phyloP scores from a whole-genome alignment of 306 rosid species.

The Gastrolobium bilobum region DNA sequence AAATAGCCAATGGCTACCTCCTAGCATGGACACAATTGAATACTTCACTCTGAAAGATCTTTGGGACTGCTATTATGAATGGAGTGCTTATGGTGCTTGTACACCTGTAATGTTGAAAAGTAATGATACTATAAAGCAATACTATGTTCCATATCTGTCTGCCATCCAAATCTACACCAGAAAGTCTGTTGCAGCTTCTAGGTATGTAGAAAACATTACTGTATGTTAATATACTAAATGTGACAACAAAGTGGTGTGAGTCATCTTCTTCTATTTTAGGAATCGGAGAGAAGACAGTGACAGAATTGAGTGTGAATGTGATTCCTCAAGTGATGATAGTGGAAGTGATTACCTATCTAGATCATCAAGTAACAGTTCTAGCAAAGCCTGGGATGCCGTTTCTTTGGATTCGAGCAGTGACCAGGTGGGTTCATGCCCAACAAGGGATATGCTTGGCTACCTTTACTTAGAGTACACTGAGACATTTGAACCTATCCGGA shows the following conservation, averaged over 20 bases:
- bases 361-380: constrained; percentile 72
- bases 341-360: constrained; percentile 68
- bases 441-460: constrained; percentile 61
- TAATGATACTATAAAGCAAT: constrained; percentile 61
- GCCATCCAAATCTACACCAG: constrained; percentile 69
- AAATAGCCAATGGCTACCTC: constrained; percentile 64
- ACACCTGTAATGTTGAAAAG: constrained; percentile 58
- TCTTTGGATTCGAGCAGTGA: constrained; percentile 71
- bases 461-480: constrained; percentile 70
- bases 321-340: constrained; percentile 75
- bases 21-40: constrained; percentile 56
- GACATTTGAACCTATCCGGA: constrained; percentile 55
- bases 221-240: not conserved
- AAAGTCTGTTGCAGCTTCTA: constrained; percentile 60
- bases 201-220: constrained; percentile 52
- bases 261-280: constrained; percentile 46
- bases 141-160: constrained; percentile 73
- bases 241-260: constrained; percentile 10
- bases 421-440: constrained; percentile 57
- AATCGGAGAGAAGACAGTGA: constrained; percentile 53
- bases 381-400: constrained; percentile 70
- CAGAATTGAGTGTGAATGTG: constrained; percentile 59
- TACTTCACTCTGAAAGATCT: constrained; percentile 70
- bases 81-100: constrained; percentile 86
- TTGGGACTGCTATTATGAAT: constrained; percentile 73